Conservation (phyloP, 2,329 filamentous ascomycete species). For the Sporothrix euskadiensis region DNA sequence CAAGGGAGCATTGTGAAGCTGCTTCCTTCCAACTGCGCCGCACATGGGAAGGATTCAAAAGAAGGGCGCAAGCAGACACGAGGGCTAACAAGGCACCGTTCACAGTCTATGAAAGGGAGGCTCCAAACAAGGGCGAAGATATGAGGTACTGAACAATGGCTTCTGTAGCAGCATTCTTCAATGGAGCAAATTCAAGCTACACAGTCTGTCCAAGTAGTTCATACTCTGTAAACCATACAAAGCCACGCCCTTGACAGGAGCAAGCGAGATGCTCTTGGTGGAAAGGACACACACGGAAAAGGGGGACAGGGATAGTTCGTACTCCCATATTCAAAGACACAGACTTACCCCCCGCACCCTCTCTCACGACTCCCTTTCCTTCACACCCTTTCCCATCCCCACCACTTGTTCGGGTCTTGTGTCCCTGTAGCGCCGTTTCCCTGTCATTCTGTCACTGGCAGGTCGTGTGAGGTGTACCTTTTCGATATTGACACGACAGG, state of each 20-base stretch:
- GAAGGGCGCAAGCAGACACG: not conserved
- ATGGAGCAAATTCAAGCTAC: not conserved
- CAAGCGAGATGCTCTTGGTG: not conserved
- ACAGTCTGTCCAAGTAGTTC: not conserved
- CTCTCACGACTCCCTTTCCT: not conserved
- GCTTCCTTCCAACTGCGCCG: not conserved
- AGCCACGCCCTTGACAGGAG: not conserved
- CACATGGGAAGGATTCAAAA: not conserved
- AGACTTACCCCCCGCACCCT: not conserved
- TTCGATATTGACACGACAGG: not conserved
- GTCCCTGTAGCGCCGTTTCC: not conserved
- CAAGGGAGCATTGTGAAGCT: not conserved
- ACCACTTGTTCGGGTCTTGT: not conserved
- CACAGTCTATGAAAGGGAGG: not conserved
- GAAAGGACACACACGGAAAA: not conserved
- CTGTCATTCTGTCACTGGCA: not conserved
- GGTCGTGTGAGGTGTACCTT: not conserved
- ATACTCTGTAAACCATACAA: not conserved
- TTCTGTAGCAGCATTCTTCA: not conserved
- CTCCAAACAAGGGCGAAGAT: not conserved
- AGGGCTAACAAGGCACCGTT: not conserved
- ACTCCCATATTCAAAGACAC: not conserved
- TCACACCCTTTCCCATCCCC: conserved; percentile 1
- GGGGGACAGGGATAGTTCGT: not conserved
- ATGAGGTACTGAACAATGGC: not conserved